Evolutionary conservation across 352 stramenopile genomes (phyloP), one percentile per base, ranked within the genome.

Genomic region (Thraustotheca clavata): DNA sequence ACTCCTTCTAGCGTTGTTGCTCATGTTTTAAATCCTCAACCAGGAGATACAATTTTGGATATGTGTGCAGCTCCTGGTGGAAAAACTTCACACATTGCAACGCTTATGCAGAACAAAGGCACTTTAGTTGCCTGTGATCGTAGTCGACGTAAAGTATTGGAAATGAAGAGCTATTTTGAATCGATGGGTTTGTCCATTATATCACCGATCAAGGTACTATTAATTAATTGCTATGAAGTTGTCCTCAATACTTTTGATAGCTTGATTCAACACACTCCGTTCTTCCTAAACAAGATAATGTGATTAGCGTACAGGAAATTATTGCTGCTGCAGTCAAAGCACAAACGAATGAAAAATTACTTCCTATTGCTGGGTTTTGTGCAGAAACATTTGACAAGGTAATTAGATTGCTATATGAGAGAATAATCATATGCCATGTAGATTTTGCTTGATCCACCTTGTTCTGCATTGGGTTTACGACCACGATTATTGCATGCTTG

Each of bases 21-120:
- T 0, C 87, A 97, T 62, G 89, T 80, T 7, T 71, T 98, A 4
- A 65, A 94, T 68, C 87, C 91, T 1, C 73, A 94, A 68, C 61
- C 76, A 22, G 85, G 79, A 27, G 85, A 97, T 33, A 76, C 86
- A 29, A 86, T 98, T 72, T 69, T 98, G 38, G 94, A 98, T 66
- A 96, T 98, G 87, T 98, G 94, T 77, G 79, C 86, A 5, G 93
- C 91, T 0, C 94, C 94, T 0, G 93, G 94, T 34, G 94, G 94
- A 20, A 98, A 98, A 71, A 93, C 92, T 18, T 90, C 87, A 6
- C 93, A 98, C 68, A 41, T 98, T 7, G 91, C 90, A 14, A 97
- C 84, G 68, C 74, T 97, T 20, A 96, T 98, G 77, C 68, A 79
- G 40, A 96, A 97, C 69, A 72, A 85, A 11, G 89, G 91, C 18